Conservation (phyloP, 2,329 filamentous ascomycete species). For the Sclerotinia spermophila region DNA sequence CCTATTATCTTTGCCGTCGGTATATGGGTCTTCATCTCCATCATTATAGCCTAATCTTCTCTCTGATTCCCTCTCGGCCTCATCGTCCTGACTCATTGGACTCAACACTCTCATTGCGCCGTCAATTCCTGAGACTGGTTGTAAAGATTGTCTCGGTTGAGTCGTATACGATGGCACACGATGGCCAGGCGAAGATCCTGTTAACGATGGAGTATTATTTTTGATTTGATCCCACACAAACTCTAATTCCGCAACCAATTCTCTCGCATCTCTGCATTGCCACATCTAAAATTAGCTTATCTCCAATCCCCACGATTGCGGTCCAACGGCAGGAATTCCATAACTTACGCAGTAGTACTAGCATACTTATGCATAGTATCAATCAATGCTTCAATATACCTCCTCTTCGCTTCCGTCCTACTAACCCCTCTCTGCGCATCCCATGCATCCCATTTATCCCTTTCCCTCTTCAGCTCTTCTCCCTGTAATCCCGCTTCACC, state of each 20-base stretch:
- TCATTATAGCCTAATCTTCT: constrained; percentile 41
- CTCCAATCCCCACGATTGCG: neutral
- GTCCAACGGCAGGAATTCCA: neutral
- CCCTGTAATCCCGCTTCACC: constrained; percentile 36
- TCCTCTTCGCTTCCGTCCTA: constrained; percentile 87
- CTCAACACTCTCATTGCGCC: constrained; percentile 68
- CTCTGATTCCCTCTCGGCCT: constrained; percentile 54
- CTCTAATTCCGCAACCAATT: constrained; percentile 90
- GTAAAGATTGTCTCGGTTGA: constrained; percentile 42
- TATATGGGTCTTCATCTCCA: constrained; percentile 44
- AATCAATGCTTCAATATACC: constrained; percentile 91
- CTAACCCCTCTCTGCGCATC: constrained; percentile 78
- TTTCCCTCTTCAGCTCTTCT: constrained; percentile 49
- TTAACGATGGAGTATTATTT: constrained; percentile 68
- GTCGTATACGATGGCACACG: constrained; percentile 34
- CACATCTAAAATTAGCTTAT: constrained; percentile 20
- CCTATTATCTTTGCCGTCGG: constrained; percentile 41
- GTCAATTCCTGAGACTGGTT: constrained; percentile 48
- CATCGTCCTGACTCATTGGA: constrained; percentile 82
- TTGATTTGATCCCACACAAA: constrained; percentile 99
- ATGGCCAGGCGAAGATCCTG: constrained; percentile 53
- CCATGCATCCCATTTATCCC: constrained; percentile 90
- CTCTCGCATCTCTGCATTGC: constrained; percentile 64
- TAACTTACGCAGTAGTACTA: constrained; percentile 66
- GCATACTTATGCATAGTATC: constrained; percentile 97